Evolutionary conservation across 768 basidiomycete genomes (phyloP).

Genomic region (Suillus fuscotomentosus): DNA sequence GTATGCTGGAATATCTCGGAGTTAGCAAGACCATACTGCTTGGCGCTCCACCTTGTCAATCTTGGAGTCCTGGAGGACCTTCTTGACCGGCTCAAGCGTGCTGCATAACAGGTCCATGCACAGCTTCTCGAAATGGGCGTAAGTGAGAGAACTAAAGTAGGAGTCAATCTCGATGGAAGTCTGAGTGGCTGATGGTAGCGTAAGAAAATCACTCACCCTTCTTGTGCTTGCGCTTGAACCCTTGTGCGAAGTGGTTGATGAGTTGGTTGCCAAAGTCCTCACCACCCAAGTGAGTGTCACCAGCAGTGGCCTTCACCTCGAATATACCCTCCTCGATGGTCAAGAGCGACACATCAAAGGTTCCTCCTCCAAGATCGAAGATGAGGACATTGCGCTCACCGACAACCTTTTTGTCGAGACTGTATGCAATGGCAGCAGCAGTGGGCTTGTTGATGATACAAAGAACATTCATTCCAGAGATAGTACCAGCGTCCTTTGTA

Average conservation of each 20-base stretch:
- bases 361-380: too few relatives aligned
- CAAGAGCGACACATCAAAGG: too few relatives aligned
- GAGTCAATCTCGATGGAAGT: constrained; percentile 52
- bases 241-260: constrained; percentile 56
- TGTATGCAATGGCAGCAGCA: too few relatives aligned
- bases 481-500: too few relatives aligned
- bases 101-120: constrained; percentile 71
- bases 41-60: constrained; percentile 35
- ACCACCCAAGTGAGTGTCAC: constrained; percentile 32
- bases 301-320: too few relatives aligned
- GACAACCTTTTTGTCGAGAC: too few relatives aligned
- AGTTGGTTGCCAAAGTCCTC: constrained; percentile 83
- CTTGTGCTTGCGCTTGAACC: constrained; percentile 62
- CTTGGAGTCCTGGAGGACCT: constrained; percentile 68
- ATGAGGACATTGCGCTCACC: too few relatives aligned
- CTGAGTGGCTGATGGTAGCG: constrained; percentile 38
- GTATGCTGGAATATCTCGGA: too few relatives aligned
- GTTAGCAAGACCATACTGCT: too few relatives aligned
- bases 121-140: constrained; percentile 72
- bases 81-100: constrained; percentile 73
- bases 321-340: too few relatives aligned
- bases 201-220: constrained; percentile 38
- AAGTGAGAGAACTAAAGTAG: constrained; percentile 61
- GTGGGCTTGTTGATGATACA: too few relatives aligned
- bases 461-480: too few relatives aligned